Base-by-base conservation (phyloP, 2,329 filamentous ascomycete species). In the Cladorrhinum sp. region DNA sequence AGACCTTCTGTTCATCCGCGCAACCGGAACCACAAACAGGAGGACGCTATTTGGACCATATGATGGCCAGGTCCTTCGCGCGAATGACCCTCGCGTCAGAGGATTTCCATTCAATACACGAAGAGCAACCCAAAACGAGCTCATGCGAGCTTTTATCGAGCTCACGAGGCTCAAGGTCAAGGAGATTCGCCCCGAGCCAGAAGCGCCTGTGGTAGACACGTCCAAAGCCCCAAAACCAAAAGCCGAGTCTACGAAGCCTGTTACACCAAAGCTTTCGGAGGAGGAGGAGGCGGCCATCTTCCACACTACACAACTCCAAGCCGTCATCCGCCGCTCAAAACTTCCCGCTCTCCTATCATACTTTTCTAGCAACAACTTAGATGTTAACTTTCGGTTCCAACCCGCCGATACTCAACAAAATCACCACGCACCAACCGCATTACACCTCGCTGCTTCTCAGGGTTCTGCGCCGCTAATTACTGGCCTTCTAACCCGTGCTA, bases 101-200 rank as follows among this genome's bases (percentile, higher is more conserved):
- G 89, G 91, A 0, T 97, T 99, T 64, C 95, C 95, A 0, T 99
- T 99, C 74, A 96, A 84, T 73, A 99, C 95, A 8, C 85, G 92
- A 12, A 83, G 95, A 60, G 92, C 95, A 0, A 99, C 95, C 0
- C 93, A 98, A 70, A 91, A 89, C 52, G 95, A 99, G 74, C 85
- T 99, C 0, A 95, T 98, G 89, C 86, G 93, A 41, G 90, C 90
- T 0, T 99, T 97, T 69, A 90, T 96, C 64, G 95, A 99, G 76
- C 82, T 99, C 29, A 99, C 95, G 0, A 82, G 95, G 16, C 82
- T 97, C 16, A 97, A 99, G 74, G 82, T 96, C 51, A 86, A 85
- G 53, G 88, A 90, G 63, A 83, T 98, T 25, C 83, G 91, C 60
- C 89, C 92, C 64, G 82, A 79, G 2, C 81, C 86, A 12, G 79